Base-by-base conservation (phyloP, 768 basidiomycete genomes). In the Trametopsis cervina region DNA sequence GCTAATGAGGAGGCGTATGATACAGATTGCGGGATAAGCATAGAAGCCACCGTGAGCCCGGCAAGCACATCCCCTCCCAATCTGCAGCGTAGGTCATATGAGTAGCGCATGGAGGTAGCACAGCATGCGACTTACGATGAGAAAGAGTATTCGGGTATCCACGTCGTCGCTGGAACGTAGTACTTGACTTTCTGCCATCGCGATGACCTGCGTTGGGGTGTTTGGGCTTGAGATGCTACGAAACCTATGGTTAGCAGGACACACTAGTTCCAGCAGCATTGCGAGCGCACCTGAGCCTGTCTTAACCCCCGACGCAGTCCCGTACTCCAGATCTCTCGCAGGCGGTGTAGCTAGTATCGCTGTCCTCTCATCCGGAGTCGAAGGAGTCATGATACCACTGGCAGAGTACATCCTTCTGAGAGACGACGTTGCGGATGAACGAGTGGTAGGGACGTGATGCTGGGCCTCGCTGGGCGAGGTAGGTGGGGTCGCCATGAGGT, bases 1-100 rank as follows among this genome's bases (percentile, higher is more conserved):
- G 93, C 91, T 10, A 97, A 70, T 0, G 90, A 86, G 2, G 87
- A 81, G 6, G 90, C 94, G 60, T 97, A 96, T 63, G 88, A 90
- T 62, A 96, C 87, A 1, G 89, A 88, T 63, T 89, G 84, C 4
- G 89, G 87, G 59, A 89, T 85, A 38, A 89, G 72, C 76, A 89
- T 85, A 43, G 80, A 83, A 17, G 87, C 85, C 7, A 96, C 81
- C 0, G 92, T 92, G 23, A 92, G 59, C 15, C 93, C 94, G 22
- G 89, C 89, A 0, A 91, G 70, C n/a, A 89, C 56, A 63, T 94
- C 90, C 17, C 81, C 81, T 9, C 74, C 69, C 20, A 84, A 68
- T 35, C 80, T 82, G 33, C 25, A 17, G 36, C 17, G 42, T 17
- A 15, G n/a, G n/a, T 10, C 15, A 49, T 7, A 10, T 41, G 12